Base-by-base conservation (phyloP, 2,329 filamentous ascomycete species). In the Fusarium agapanthi region DNA sequence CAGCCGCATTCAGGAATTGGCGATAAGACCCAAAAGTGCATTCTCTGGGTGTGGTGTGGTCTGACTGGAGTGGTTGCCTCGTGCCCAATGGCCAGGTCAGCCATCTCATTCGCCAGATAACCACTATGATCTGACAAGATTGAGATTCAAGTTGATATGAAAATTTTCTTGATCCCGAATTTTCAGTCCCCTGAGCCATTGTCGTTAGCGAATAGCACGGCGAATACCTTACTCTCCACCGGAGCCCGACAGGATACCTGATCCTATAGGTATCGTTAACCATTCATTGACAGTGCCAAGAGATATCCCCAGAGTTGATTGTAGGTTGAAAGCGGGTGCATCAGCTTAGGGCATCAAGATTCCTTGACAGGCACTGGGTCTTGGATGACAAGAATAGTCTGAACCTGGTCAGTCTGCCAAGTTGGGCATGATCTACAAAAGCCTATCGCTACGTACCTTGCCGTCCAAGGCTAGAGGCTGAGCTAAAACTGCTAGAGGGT, bases 291-390 rank as follows among this genome's bases (percentile, higher is more conserved):
- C 48, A 43, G 44, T 61, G 75, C 75, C 75, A 77, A 77, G 75
- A 77, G 74, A 77, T 77, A 76, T 76, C 74, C 75, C 75, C 75
- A 75, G 75, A 76, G 44, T 74, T 61, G 61, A 53, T 59, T 73
- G 53, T 37, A 43, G 43, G 30, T 65, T 55, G 37, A 56, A 40
- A 60, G 61, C 61, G 67, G 58, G 63, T 60, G 59, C 50, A 67
- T 70, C 66, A 50, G 24, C 60, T 64, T 64, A 60, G 70, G 65
- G 50, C 51, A 68, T 60, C 67, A 74, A 70, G 65, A 60, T 38
- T 60, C 57, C 55, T 44, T 65, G 69, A 59, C 65, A 59, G 63
- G 47, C 53, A 64, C 28, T 47, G 51, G 45, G 35, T 50, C 51
- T 28, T 61, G 64, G 64, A 48, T 61, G 69, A 68, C 68, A 61